Conservation (phyloP, 2,329 filamentous ascomycete genomes). For the Magnaporthales sp. region DNA sequence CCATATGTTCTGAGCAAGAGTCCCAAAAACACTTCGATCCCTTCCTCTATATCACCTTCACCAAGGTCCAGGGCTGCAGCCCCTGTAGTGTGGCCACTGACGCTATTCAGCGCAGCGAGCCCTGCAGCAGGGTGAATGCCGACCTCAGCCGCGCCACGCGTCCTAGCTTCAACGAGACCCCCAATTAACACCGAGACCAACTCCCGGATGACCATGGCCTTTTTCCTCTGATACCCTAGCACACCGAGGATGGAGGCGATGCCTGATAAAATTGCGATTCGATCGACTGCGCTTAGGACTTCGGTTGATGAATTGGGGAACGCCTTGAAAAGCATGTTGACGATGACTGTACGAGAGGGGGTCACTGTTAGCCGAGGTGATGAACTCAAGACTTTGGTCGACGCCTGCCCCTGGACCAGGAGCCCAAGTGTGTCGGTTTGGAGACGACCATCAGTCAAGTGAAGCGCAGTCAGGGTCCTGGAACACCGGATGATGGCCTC, state of each 20-base stretch:
- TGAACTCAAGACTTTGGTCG: conserved; percentile 38
- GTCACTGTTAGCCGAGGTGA: conserved; percentile 46
- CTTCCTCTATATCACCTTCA: conserved; percentile 56
- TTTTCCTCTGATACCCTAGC: conserved; percentile 77
- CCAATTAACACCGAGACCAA: conserved; percentile 75
- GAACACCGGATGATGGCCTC: conserved; percentile 68
- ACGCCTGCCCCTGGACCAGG: conserved; percentile 54
- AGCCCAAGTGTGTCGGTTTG: conserved; percentile 52
- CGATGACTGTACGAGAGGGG: conserved; percentile 55
- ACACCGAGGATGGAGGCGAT: conserved; percentile 78
- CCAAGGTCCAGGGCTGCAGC: conserved; percentile 51
- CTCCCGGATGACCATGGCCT: conserved; percentile 81
- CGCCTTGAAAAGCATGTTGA: conserved; percentile 56
- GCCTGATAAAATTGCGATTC: conserved; percentile 71
- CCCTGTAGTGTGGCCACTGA: conserved; percentile 40
- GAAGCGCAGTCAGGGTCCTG: conserved; percentile 59
- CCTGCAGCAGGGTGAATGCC: conserved; percentile 92
- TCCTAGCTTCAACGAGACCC: conserved; percentile 82
- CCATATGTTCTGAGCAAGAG: conserved; percentile 56
- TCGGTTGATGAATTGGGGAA: conserved; percentile 61
- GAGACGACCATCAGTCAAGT: conserved; percentile 55
- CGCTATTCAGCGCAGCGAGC: conserved; percentile 60
- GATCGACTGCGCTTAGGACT: conserved; percentile 63
- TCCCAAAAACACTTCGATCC: conserved; percentile 55
- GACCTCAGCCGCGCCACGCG: conserved; percentile 88